phyloP scores from a whole-genome alignment of 176 grass and related monocot genomes.

The Coix lacrymajobi region DNA sequence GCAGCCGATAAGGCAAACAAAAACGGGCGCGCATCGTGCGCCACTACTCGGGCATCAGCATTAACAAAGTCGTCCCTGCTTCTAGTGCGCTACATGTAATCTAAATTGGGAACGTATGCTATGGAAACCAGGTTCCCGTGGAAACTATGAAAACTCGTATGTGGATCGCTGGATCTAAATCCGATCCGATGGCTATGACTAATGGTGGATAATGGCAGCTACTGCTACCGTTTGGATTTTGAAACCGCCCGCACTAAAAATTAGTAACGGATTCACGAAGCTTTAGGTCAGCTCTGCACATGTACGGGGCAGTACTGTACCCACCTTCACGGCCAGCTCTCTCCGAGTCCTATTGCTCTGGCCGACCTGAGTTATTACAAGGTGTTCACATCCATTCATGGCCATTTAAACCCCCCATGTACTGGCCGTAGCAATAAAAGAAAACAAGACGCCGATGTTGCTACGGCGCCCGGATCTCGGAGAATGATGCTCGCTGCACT shows the following conservation, averaged over 20 bases:
- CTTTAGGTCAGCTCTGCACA: conserved; percentile 7
- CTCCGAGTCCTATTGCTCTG: not conserved
- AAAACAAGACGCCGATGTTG: not conserved
- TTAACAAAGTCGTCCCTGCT: not conserved
- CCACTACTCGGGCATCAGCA: not conserved
- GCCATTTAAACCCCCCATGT: not conserved
- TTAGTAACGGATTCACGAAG: not conserved
- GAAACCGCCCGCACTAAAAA: not conserved
- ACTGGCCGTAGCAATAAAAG: not conserved
- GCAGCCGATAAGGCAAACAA: not conserved
- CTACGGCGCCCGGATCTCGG: conserved; percentile 15
- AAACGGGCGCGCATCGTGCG: not conserved
- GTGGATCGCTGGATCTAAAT: too few relatives aligned
- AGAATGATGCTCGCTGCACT: not conserved
- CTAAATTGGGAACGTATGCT: too few relatives aligned
- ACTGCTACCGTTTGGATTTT: not conserved
- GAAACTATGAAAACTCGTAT: too few relatives aligned
- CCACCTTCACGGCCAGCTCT: not conserved
- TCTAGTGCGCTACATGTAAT: not conserved
- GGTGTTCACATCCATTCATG: conserved; percentile 1
- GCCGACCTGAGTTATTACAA: conserved; percentile 17
- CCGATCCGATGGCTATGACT: too few relatives aligned
- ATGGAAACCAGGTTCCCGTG: too few relatives aligned
- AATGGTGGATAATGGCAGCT: not conserved
- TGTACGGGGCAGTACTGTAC: not conserved